A percentile compares a stretch with the other conserved stretches of the same genome.
phyloP scores from a whole-genome alignment of 345 rosid species.

The Pistacia vera region DNA sequence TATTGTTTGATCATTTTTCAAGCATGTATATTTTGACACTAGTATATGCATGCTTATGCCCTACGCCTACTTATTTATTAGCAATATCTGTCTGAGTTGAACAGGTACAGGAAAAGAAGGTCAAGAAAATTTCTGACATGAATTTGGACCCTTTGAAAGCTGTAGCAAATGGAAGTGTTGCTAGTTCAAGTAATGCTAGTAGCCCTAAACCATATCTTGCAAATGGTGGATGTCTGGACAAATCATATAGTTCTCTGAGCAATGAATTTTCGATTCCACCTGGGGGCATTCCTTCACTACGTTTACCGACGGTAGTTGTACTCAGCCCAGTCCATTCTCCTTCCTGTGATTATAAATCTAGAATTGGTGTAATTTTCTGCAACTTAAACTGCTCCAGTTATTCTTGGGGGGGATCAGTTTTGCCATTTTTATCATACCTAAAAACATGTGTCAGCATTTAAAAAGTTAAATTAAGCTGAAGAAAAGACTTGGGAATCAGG shows the following conservation, averaged over 20 bases:
- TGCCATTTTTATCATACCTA: slow-evolving; percentile 13
- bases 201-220: slow-evolving; percentile 42
- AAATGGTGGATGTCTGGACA: slow-evolving; percentile 66
- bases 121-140: slow-evolving; percentile 81
- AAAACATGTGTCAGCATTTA: background rate
- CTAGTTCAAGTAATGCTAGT: slow-evolving; percentile 66
- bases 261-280: slow-evolving; percentile 64
- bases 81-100: slow-evolving; percentile 24
- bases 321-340: slow-evolving; percentile 16
- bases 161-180: slow-evolving; percentile 68
- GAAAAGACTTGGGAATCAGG: background rate
- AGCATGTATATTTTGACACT: background rate
- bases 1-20: background rate
- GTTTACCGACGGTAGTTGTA: slow-evolving; percentile 87
- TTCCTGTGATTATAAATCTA: slow-evolving; percentile 10
- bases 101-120: slow-evolving; percentile 97
- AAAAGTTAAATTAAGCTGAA: slow-evolving; percentile 4
- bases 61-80: slow-evolving; percentile 15
- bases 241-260: slow-evolving; percentile 37
- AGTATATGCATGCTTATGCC: background rate
- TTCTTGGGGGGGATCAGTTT: background rate
- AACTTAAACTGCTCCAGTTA: slow-evolving; percentile 3
- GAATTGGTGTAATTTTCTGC: background rate
- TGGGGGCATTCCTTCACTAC: slow-evolving; percentile 82
- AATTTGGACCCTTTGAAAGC: slow-evolving; percentile 69